A percentile compares a stretch with the other conserved stretches of the same genome.
Conservation (phyloP, 2,329 filamentous ascomycete species). For the Thelonectria olida region DNA sequence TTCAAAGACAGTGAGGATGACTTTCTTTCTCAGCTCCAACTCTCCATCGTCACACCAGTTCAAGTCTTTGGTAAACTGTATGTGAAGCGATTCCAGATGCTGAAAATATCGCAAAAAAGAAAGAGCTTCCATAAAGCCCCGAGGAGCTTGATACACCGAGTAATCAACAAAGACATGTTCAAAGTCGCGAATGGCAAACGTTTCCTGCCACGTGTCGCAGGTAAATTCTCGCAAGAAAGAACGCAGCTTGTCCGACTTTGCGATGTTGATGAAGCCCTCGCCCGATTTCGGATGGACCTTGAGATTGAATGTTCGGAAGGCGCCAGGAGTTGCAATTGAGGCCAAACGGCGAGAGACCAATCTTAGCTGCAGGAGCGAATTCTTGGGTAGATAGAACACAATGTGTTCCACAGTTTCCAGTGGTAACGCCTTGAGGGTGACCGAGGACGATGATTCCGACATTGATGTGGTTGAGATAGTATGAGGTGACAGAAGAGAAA, state of each 20-base stretch:
- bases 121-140: neutral
- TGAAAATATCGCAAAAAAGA: neutral
- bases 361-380: constrained; percentile 26
- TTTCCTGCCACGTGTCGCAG: constrained; percentile 3
- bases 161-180: neutral
- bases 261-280: neutral
- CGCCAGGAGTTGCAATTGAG: constrained; percentile 26
- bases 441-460: too few relatives aligned
- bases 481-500: too few relatives aligned
- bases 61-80: too few relatives aligned
- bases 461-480: too few relatives aligned
- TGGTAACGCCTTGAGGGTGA: constrained; percentile 1
- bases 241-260: neutral
- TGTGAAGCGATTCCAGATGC: neutral
- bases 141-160: neutral
- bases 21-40: too few relatives aligned
- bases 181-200: neutral
- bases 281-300: neutral
- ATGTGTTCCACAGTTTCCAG: neutral
- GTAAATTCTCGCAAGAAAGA: neutral
- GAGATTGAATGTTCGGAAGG: neutral
- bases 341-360: constrained; percentile 42
- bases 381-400: neutral
- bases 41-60: too few relatives aligned
- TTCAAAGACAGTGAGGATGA: too few relatives aligned